Evolutionary conservation across 441 rosid genomes (phyloP), one percentile per base, ranked within the genome.

Genomic region (Populus hybrid): DNA sequence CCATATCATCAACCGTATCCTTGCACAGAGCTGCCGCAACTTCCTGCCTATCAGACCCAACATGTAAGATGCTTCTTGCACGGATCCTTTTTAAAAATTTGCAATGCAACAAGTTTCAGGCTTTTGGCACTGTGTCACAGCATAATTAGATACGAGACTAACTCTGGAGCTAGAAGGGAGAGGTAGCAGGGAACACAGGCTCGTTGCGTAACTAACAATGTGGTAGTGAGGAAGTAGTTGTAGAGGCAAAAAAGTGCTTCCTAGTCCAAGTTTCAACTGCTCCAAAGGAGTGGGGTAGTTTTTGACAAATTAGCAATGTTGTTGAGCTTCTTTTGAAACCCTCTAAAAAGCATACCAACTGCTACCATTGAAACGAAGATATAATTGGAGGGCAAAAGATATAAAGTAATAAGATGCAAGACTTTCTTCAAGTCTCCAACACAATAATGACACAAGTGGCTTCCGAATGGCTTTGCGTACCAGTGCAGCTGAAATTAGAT

Each of bases 1-100:
- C 88, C 83, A 81, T 75, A 89, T 85, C 79, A 91, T 80, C 92
- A 90, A 77, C 84, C 88, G 24, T 57, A 94, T 78, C 75, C 89
- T 88, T 8, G 88, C 77, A 67, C 86, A 89, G 34, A 91, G 80
- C 73, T 81, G 82, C 76, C 87, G 46, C 57, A 94, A 69, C 76
- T 87, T 91, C 84, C 84, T 88, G 76, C 89, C 84, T 61, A 90
- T 79, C 77, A 69, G 74, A 66, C 89, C 68, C 54, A 90, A 77
- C 87, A 91, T 85, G 75, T 67, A 26, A 76, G 75, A 81, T 69
- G 83, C 72, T 76, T 77, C 78, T 57, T 78, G 20, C 10, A 3
- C 20, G 18, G 61, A 66, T 5, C 69, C 20, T 42, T 24, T 78
- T 35, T 63, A 66, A 80, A 66, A 82, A 78, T 82, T 46, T 46